Base-by-base conservation (phyloP, 768 basidiomycete genomes). In the Tricholoma furcatifolium region DNA sequence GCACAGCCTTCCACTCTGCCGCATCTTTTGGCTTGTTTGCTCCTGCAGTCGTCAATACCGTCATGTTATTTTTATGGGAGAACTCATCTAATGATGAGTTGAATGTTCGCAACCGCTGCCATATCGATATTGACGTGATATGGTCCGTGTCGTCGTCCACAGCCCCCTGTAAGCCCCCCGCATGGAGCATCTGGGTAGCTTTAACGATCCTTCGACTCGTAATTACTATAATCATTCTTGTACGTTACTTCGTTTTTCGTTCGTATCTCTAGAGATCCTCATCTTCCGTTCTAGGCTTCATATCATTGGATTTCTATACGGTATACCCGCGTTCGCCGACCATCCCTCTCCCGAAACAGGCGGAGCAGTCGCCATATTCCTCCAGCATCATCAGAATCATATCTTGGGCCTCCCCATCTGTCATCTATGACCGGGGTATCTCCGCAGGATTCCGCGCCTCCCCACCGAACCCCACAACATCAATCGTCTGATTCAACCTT, bases 121-220 rank as follows among this genome's bases (percentile, higher is more conserved):
- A 69, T 41, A 73, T 86, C 69, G 83, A 87, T 56, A 70, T 88
- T 39, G 88, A 90, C 61, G 72, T 83, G 39, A 68, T 84, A 9
- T 91, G 88, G 88, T 76, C 80, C 4, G 70, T 73, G 11, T 64
- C 68, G 11, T 64, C 68, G 10, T 58, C 54, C 43, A 60, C 53
- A 48, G 57, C 36, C 4, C 36, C 3, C 49, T 65, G 44, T n/a
- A 43, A 59, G 34, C 67, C 73, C 4, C 70, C 74, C 6, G 52
- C 74, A 2, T 83, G 81, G 75, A 68, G 72, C 1, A 66, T 70
- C 7, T 90, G 86, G 87, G 62, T 85, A 18, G 69, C 70, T 38
- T 72, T 83, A 8, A 73, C 83, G 0, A 58, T 77, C 43, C 50
- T 81, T 44, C 81, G 88, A 36, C 65, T 87, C 30, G 60, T 75